Evolutionary conservation across 2,329 filamentous ascomycete genomes (phyloP).

Genomic region (Penicillium sp.): DNA sequence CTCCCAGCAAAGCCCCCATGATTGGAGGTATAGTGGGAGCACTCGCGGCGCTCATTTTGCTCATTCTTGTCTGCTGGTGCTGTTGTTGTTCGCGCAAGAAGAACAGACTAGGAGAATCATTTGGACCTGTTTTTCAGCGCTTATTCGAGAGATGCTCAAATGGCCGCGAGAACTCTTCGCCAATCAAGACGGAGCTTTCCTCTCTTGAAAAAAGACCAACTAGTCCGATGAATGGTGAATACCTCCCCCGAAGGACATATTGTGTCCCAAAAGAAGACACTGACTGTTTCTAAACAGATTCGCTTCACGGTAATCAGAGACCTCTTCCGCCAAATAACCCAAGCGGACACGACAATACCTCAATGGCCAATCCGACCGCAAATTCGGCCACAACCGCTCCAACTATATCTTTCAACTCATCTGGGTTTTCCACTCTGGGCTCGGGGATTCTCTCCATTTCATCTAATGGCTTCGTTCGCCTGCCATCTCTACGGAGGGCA

Average conservation of each 20-base stretch:
- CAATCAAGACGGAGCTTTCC: not conserved
- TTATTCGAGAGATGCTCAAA: not conserved
- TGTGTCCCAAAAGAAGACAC: not conserved
- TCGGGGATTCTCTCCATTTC: not conserved
- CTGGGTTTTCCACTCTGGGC: not conserved
- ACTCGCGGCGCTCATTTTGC: constrained; percentile 8
- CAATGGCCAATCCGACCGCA: not conserved
- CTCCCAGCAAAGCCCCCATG: constrained; percentile 8
- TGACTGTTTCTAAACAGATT: not conserved
- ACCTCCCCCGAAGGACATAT: not conserved
- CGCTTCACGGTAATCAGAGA: not conserved
- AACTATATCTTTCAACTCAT: not conserved
- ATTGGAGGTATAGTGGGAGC: constrained; percentile 22
- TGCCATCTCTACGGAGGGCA: not conserved
- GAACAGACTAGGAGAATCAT: constrained; percentile 5
- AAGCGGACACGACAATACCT: not conserved
- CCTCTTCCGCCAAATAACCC: not conserved
- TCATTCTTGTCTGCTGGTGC: constrained; percentile 10
- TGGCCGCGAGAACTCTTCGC: not conserved
- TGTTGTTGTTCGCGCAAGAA: constrained; percentile 17
- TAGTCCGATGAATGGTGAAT: not conserved
- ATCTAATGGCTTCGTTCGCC: not conserved
- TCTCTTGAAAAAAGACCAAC: not conserved
- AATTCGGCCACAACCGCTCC: not conserved
- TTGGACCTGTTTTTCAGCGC: constrained; percentile 2